A percentile compares a stretch with the other conserved stretches of the same genome.
phyloP scores from a whole-genome alignment of 306 rosid genomes.

The Lupinus albus region DNA sequence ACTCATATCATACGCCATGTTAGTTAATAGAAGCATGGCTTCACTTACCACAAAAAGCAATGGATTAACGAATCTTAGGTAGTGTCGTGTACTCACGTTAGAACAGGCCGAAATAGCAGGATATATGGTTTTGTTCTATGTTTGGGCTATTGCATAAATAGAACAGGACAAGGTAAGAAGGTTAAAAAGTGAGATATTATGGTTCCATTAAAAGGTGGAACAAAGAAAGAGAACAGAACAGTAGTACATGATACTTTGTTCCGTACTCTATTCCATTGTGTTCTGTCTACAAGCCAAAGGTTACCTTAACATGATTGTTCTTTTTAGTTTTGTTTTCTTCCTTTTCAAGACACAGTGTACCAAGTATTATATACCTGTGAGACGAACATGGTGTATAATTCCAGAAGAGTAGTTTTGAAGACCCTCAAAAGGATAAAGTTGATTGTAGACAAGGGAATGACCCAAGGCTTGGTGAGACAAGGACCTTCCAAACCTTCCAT shows the following conservation, averaged over 20 bases:
- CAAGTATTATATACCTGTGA: conserved; percentile 53
- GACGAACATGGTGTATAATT: conserved; percentile 89
- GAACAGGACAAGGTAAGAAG: no score
- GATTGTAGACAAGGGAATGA: conserved; percentile 73
- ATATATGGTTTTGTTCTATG: no score
- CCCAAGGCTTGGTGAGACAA: conserved; percentile 54
- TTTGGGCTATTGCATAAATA: no score
- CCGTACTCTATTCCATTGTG: no score
- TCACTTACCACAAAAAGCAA: neutral
- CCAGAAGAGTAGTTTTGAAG: conserved; percentile 94
- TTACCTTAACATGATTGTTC: neutral
- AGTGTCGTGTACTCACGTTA: no score
- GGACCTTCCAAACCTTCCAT: conserved; percentile 53
- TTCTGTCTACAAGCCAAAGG: no score
- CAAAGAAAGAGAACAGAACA: no score
- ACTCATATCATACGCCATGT: no score
- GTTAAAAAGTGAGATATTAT: no score
- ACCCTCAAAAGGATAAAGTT: conserved; percentile 85
- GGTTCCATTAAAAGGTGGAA: no score
- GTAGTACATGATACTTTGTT: no score
- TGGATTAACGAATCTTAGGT: conserved; percentile 7
- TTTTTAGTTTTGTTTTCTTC: neutral
- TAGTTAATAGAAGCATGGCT: neutral
- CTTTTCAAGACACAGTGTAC: neutral
- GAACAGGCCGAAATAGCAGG: no score